Base-by-base conservation (phyloP, 176 grass and related monocot genomes). In the Coix lacrymajobi region DNA sequence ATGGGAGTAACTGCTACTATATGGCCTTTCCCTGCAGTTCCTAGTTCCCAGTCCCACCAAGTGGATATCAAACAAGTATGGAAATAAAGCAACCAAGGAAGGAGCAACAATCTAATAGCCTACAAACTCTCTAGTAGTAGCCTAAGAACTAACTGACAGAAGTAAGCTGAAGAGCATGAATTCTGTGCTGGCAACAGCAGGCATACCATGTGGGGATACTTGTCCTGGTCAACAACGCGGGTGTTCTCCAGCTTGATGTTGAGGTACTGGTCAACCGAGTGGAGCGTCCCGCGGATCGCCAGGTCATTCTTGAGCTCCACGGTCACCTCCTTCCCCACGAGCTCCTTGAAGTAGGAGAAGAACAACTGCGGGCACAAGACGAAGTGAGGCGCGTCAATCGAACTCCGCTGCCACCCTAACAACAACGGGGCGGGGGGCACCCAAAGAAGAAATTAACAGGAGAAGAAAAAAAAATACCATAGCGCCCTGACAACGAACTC, bases 201-300 rank as follows among this genome's bases (percentile, higher is more conserved):
- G 13, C 72, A 51, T 94, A 97, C 94, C 94, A 97, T 97, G 78
- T 97, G 94, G 45, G 94, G 94, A 26, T 92, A 97, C 80, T 97
- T 97, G 62, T 97, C 92, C 79, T 92, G 83, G 87, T 92, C 92
- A 15, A 97, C 94, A 33, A 97, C 90, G 2, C 90, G 92, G 8
- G 92, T 97, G 85, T 94, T 97, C 83, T 97, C 94, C 26, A 97
- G 92, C 90, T 97, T 97, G 88, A 97, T 97, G 81, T 97, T 97
- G 77, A 97, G 92, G 82, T 97, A 97, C 74, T 94, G 94, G 62
- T 97, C 94, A 6, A 97, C 94, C 38, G 92, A 97, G 79, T 94
- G 94, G 54, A 97, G 94, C 49, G 86, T 97, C 62, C 94, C 94
- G 34, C 90, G 78, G 71, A 97, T 97, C 6, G 94, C 94, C 75